Percentiles rank a stretch among this genome's conserved stretches.
These are phyloP conservation scores for Penicilliopsis zonata DNA, from an alignment of 495 filamentous ascomycete species.

Conservation along the genomic window DNA sequence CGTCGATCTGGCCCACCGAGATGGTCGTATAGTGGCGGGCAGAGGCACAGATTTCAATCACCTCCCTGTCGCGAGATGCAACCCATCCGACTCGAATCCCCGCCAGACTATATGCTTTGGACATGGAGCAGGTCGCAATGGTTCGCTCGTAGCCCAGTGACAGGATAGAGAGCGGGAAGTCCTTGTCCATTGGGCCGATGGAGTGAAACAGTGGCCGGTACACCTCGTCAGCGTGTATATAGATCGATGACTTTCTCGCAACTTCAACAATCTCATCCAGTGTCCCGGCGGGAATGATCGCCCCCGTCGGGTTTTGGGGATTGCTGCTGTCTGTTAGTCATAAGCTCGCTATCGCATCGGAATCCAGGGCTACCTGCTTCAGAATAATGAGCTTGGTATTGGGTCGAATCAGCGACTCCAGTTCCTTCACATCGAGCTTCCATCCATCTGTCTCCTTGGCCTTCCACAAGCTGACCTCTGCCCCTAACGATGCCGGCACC, in stretches of 20 bases:
- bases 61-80: conserved; percentile 46
- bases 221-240: conserved; percentile 70
- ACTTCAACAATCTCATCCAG: conserved; percentile 53
- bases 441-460: conserved; percentile 53
- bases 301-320: conserved; percentile 80
- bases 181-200: conserved; percentile 39
- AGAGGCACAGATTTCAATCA: conserved; percentile 53
- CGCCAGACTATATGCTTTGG: conserved; percentile 77
- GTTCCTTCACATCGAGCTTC: conserved; percentile 52
- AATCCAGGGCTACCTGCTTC: conserved; percentile 31
- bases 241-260: conserved; percentile 49
- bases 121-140: conserved; percentile 69
- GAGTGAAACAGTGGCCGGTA: conserved; percentile 84
- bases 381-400: conserved; percentile 68
- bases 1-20: conserved; percentile 71
- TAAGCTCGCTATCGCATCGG: no score
- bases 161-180: conserved; percentile 57
- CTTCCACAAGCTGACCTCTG: conserved; percentile 73
- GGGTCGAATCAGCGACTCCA: conserved; percentile 52
- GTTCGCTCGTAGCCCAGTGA: conserved; percentile 59
- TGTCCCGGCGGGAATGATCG: conserved; percentile 48
- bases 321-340: conserved; percentile 45
- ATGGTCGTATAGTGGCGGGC: conserved; percentile 80
- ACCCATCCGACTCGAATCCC: conserved; percentile 80
- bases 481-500: conserved; percentile 65